Evolutionary conservation across 176 grass and related monocot genomes (phyloP).

Genomic region (Lolium multiflorum): DNA sequence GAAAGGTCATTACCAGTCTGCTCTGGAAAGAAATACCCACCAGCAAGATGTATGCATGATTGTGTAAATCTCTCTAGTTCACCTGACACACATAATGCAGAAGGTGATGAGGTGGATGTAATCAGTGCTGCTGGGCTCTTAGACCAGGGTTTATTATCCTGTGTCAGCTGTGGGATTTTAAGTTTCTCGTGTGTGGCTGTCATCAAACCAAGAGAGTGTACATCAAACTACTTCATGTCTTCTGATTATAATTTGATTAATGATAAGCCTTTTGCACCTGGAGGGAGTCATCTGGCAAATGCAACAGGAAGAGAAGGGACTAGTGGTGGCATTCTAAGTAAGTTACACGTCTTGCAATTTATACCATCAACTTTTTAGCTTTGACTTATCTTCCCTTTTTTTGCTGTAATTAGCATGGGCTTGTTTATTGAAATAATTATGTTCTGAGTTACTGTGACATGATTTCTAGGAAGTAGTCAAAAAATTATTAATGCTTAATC

Average conservation of each 20-base stretch:
- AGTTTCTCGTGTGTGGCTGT: conserved; percentile 99
- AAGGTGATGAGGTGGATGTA: conserved; percentile 48
- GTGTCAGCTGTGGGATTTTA: conserved; percentile 94
- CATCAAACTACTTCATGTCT: conserved; percentile 71
- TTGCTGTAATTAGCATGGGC: background rate
- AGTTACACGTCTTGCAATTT: conserved; percentile 39
- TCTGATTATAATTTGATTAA: conserved; percentile 68
- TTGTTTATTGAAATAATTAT: background rate
- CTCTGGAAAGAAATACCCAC: conserved; percentile 38
- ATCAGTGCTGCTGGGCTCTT: conserved; percentile 54
- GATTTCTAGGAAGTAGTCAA: conserved; percentile 3
- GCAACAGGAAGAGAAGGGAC: conserved; percentile 25
- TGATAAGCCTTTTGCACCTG: conserved; percentile 47
- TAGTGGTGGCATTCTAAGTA: conserved; percentile 36
- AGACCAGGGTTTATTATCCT: conserved; percentile 90
- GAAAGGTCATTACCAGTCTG: conserved; percentile 36
- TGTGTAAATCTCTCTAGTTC: conserved; percentile 46
- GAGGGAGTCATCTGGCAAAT: conserved; percentile 39
- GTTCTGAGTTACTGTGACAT: conserved; percentile 11
- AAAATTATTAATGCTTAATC: background rate
- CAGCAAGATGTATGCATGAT: conserved; percentile 38
- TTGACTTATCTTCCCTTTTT: background rate
- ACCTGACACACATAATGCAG: conserved; percentile 51
- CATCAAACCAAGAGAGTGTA: conserved; percentile 76
- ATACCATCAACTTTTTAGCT: background rate